Evolutionary conservation across 202 grass and related monocot species (phyloP).

Genomic region (Panicum hallii): DNA sequence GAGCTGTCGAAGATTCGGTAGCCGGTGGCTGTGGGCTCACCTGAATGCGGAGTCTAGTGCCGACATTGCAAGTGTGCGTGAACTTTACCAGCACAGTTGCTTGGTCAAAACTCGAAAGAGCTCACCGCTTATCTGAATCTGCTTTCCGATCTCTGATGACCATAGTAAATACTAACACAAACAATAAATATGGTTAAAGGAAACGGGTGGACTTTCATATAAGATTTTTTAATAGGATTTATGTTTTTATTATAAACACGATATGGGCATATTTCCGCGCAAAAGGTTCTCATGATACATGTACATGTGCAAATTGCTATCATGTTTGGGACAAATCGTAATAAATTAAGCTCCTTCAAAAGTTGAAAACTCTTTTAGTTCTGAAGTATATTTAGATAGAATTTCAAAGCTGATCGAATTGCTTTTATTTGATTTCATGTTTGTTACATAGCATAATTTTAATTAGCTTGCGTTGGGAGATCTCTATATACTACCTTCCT

Average conservation of each 20-base stretch:
- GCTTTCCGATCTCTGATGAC: background rate
- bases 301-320: no score
- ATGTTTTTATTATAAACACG: background rate
- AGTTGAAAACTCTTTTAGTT: background rate
- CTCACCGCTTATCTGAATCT: background rate
- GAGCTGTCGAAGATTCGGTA: background rate
- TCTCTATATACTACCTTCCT: background rate
- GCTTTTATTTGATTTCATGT: background rate
- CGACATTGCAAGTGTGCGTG: conserved; percentile 34
- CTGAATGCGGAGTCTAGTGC: conserved; percentile 34
- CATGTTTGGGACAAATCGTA: background rate
- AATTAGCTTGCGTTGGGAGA: background rate
- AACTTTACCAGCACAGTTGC: conserved; percentile 9
- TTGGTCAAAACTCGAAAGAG: conserved; percentile 21
- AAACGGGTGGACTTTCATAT: background rate
- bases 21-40: background rate
- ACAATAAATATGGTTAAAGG: background rate
- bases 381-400: background rate
- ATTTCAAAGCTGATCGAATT: background rate
- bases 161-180: no score
- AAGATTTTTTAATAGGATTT: background rate
- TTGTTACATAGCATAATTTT: background rate
- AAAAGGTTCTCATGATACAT: background rate
- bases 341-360: background rate
- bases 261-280: no score